These are phyloP conservation scores for Austroboletus eburneus DNA, from an alignment of 768 basidiomycete species.

Conservation along the genomic window DNA sequence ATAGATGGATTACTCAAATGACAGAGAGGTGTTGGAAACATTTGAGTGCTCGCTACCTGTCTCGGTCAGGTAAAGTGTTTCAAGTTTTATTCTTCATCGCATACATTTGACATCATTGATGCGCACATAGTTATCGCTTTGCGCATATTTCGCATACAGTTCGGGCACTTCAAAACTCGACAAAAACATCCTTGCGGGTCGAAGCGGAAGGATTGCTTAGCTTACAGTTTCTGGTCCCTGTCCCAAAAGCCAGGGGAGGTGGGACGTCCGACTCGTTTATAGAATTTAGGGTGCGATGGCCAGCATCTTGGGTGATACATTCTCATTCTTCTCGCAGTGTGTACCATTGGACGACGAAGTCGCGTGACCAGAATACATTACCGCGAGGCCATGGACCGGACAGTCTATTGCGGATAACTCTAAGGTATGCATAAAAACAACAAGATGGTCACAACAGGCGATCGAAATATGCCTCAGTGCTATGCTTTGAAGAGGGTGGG, in stretches of 20 bases:
- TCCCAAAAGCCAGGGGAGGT: conserved; percentile 36
- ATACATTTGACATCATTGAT: not conserved
- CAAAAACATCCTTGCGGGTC: conserved; percentile 86
- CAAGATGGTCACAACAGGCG: conserved; percentile 33
- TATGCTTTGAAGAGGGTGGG: conserved; percentile 21
- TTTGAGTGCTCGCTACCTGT: conserved; percentile 75
- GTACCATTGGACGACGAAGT: conserved; percentile 29
- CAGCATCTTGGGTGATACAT: not conserved
- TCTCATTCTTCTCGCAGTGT: conserved; percentile 23
- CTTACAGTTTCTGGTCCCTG: conserved; percentile 84
- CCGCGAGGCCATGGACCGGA: no score
- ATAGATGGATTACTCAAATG: conserved; percentile 95
- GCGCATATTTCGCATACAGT: conserved; percentile 68
- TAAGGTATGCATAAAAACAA: conserved; percentile 12
- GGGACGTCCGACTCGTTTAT: conserved; percentile 65
- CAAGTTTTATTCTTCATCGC: not conserved
- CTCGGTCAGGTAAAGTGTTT: conserved; percentile 58
- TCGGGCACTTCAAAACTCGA: conserved; percentile 75
- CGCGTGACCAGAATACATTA: conserved; percentile 10
- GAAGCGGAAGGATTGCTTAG: conserved; percentile 79
- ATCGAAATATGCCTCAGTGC: conserved; percentile 36
- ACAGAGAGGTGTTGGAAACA: conserved; percentile 83
- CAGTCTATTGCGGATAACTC: conserved; percentile 12
- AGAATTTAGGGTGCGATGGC: conserved; percentile 71
- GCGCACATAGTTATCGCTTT: conserved; percentile 66